Conservation (phyloP, 2,329 filamentous ascomycete genomes). For the Fusarium nelsonii region DNA sequence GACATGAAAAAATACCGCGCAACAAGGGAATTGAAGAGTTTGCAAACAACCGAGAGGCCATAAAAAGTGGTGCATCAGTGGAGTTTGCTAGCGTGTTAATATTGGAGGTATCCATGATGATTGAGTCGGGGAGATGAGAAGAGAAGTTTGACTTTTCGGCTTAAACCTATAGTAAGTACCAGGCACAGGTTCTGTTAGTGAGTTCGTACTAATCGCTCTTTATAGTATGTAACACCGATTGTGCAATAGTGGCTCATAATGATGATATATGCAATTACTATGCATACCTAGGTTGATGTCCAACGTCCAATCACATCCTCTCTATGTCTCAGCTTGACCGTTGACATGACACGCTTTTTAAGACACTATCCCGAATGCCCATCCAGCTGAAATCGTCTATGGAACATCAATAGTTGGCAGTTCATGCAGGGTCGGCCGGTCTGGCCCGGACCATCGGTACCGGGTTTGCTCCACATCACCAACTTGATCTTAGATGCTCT, state of each 20-base stretch:
- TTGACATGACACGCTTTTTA: conserved; percentile 2
- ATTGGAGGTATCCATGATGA: conserved; percentile 5
- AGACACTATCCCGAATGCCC: conserved; percentile 10
- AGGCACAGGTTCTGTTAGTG: background rate
- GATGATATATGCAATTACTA: conserved; percentile 28
- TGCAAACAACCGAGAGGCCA: conserved; percentile 22
- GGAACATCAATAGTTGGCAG: background rate
- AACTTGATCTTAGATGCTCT: conserved; percentile 1
- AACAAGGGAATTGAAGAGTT: conserved; percentile 13
- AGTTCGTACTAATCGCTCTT: background rate
- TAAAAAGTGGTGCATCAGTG: conserved; percentile 41
- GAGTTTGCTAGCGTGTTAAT: conserved; percentile 21
- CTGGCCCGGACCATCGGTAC: conserved; percentile 31
- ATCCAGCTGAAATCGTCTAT: conserved; percentile 10
- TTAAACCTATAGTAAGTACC: background rate
- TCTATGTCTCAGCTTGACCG: conserved; percentile 5
- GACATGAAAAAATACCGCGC: conserved; percentile 38
- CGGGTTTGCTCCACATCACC: conserved; percentile 24
- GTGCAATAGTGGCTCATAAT: conserved; percentile 37
- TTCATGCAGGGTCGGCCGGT: conserved; percentile 12
- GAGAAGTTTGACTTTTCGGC: background rate
- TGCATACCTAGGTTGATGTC: background rate
- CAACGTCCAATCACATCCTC: conserved; percentile 22
- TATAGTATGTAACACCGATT: conserved; percentile 15
- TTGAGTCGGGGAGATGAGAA: background rate